Percentiles rank a stretch among this genome's conserved stretches.
Evolutionary conservation across 1,139 yeast genomes (phyloP).

Genomic region (Saccharomyces pastorianus): DNA sequence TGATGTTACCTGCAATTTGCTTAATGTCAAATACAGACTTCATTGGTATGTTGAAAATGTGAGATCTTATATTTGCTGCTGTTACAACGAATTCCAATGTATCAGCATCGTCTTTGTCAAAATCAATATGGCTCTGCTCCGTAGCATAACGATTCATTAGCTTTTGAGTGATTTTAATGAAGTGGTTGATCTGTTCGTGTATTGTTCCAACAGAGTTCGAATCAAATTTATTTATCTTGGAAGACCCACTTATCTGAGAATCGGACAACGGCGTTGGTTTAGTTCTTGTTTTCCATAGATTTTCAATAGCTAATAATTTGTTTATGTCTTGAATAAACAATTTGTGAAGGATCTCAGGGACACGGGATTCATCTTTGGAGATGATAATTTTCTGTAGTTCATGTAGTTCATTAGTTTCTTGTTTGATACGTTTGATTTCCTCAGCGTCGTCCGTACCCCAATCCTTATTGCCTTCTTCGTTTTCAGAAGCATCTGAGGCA

Average conservation of each 20-base stretch:
- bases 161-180: constrained; percentile 42
- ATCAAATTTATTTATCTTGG: constrained; percentile 12
- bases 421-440: constrained; percentile 60
- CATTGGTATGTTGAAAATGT: constrained; percentile 59
- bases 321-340: constrained; percentile 65
- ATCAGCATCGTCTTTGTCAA: constrained; percentile 93
- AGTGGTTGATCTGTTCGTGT: constrained; percentile 55
- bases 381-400: constrained; percentile 49
- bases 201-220: constrained; percentile 44
- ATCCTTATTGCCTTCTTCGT: constrained; percentile 36
- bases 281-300: constrained; percentile 67
- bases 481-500: constrained; percentile 29
- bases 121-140: constrained; percentile 43
- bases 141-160: constrained; percentile 45
- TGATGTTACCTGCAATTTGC: constrained; percentile 93
- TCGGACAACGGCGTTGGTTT: constrained; percentile 55
- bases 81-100: constrained; percentile 83
- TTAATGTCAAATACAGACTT: constrained; percentile 83
- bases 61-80: constrained; percentile 75
- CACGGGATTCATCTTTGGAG: constrained; percentile 25
- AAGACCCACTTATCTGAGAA: constrained; percentile 11
- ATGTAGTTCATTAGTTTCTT: constrained; percentile 69
- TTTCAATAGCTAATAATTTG: constrained; percentile 60
- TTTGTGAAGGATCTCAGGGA: constrained; percentile 40
- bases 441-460: constrained; percentile 54